Evolutionary conservation across 257 asterid species (phyloP), one percentile per base, ranked within the genome.

Genomic region (Craterostigma plantagineum): DNA sequence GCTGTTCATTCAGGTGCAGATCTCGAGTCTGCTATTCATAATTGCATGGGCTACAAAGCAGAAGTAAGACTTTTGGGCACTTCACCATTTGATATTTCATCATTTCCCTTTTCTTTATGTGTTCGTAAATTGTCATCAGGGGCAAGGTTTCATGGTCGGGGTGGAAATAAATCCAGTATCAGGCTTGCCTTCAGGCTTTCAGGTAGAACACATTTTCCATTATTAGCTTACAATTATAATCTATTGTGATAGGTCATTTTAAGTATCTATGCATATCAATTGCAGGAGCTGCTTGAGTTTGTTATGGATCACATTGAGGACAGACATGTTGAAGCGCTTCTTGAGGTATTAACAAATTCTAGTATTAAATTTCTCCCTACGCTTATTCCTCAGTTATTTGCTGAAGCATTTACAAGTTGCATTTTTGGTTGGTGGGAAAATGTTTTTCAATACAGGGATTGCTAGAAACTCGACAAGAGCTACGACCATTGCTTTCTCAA

Each of bases 1-100:
- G 99, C 99, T n/a, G 99, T 90, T 64, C 99, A 90, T 75, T 90
- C 99, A 60, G 99, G 99, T 23, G 96, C 99, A 43, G 95, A 90
- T 77, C 92, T 90, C 42, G 99, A 90, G 61, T 75, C 94, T 52
- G 94, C 99, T 46, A 66, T 83, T 49, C 61, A 84, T 52, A 90
- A 77, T 65, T 90, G 99, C 76, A 72, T 75, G 87, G 99, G 99
- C 44, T 90, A 90, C 68, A 83, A 34, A 51, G 58, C 77, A 27
- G 77, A 79, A 94, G 99, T 90, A 68, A n/a, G n/a, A n/a, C n/a
- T 61, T 13, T 14, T 42, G 11, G 13, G 10, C 23, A 3, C 13
- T 7, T 13, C 11, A 9, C 16, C 16, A 8, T 7, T 5, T 3
- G 4, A 7, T 7, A 13, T 7, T 5, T 42, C 4, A 13, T 42